Base-by-base conservation (phyloP, 805 yeast genomes). In the Starmerella sirachaensis region DNA sequence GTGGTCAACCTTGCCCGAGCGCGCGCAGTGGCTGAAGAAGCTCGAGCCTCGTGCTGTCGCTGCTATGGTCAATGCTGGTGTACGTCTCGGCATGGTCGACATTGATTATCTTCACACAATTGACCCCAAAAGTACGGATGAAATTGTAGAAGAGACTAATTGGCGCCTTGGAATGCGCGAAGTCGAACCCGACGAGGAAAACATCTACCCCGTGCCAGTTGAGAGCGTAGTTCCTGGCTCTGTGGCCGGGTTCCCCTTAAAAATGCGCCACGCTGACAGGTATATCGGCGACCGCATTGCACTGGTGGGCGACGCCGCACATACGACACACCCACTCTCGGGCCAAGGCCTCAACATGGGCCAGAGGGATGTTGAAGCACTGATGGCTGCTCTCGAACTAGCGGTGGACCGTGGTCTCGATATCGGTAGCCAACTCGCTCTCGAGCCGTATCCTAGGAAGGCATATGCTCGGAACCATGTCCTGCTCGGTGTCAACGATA, bases 291-390 rank as follows among this genome's bases (percentile, higher is more conserved):
- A 81, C 3, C 67, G 97, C 48, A 69, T 88, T 21, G 97, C 96
- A 0, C 62, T 91, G n/a, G 81, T 88, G 8, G 98, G 98, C 18
- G 98, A 91, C 60, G 97, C 98, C 1, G 97, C 97, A 0, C 98
- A 91, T 52, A 79, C 96, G 0, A 83, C 94, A 1, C 97, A 91
- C 57, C 98, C 98, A 2, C 66, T 91, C 42, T 96, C 96, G 4
- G 98, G 98, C 8, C 98, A 91, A 60, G 98, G 98, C 18, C 69
- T 91, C 40, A 91, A 91, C 58, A 85, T 88, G 94, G 98, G 98
- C 16, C 96, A 86, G 57, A 77, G 79, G 19, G 98, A 91, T 56
- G 95, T 83, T 2, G 75, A 76, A 41, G 63, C 76, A 2, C 64
- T 91, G 21, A 74, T 78, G 1, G 62, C 55, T 2, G 81, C 88